Percentiles rank a stretch among this genome's conserved stretches.
Conservation (phyloP, 1,284 basidiomycete genomes). For the Sphagnurus paluster region DNA sequence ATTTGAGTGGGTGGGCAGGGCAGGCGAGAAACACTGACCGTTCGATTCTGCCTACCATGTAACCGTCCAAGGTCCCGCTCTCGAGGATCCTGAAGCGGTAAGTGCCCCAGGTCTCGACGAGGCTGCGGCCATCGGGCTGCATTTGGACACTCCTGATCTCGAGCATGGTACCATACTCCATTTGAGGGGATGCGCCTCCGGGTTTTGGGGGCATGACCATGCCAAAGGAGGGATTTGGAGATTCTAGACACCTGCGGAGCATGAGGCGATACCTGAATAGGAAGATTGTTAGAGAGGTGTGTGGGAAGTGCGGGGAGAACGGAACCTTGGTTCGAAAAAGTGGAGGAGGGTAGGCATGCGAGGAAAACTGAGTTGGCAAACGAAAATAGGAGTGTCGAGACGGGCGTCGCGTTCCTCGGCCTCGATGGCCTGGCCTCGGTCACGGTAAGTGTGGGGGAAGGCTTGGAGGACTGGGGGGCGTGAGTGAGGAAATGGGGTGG, state of each 20-base stretch:
- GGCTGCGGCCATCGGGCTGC: slow-evolving; percentile 85
- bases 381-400: slow-evolving; percentile 88
- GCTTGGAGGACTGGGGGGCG: slow-evolving; percentile 54
- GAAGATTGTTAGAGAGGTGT: background rate
- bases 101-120: slow-evolving; percentile 86
- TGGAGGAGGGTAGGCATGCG: slow-evolving; percentile 88
- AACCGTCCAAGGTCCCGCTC: slow-evolving; percentile 82
- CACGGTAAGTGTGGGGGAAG: slow-evolving; percentile 53
- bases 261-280: slow-evolving; percentile 72
- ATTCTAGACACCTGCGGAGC: slow-evolving; percentile 88
- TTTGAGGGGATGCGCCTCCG: slow-evolving; percentile 44
- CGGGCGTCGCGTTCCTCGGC: slow-evolving; percentile 76
- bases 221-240: slow-evolving; percentile 76
- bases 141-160: slow-evolving; percentile 87
- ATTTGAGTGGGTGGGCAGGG: slow-evolving; percentile 2
- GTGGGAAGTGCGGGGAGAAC: slow-evolving; percentile 16
- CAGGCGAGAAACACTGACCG: slow-evolving; percentile 31
- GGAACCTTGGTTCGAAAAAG: slow-evolving; percentile 83
- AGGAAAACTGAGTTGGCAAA: slow-evolving; percentile 89
- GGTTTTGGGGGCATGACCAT: slow-evolving; percentile 73
- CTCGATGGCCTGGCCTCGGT: slow-evolving; percentile 59
- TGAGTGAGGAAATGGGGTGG: slow-evolving; percentile 8
- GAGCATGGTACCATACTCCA: slow-evolving; percentile 91
- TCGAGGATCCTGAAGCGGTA: slow-evolving; percentile 87
- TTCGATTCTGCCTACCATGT: slow-evolving; percentile 85